Base-by-base conservation (phyloP, 805 yeast species). In the Candida silvicultrix region DNA sequence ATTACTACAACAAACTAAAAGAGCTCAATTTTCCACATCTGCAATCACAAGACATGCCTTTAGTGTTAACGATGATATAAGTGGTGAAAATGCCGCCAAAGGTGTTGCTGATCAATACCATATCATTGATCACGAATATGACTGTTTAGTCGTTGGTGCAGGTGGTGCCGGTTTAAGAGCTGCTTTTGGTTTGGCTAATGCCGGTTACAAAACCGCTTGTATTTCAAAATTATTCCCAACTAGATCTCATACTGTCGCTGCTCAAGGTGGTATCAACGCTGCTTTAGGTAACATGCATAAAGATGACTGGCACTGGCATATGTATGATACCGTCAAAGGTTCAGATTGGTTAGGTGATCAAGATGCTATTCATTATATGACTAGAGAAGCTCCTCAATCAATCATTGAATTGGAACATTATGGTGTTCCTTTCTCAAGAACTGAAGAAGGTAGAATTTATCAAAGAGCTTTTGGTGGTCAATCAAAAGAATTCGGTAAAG, bases 381-480 rank as follows among this genome's bases (percentile, higher is more conserved):
- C 99, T 48, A 83, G 89, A 67, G 98, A 92, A 73, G 99, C 99
- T 23, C 97, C 98, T 38, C 80, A 82, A 57, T 85, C 97, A 40
- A 92, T 92, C 61, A 89, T 90, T 62, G 99, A 92, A 75, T 77
- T 92, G 66, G 99, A 92, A 75, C 96, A 94, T 71, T 94, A 81
- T 69, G 99, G 99, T 75, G 95, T 94, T 58, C 99, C 99, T 50
- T 92, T 92, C 74, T 89, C 97, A 45, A 85, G 99, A 78, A 92
- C 89, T 60, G 94, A 89, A 59, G 90, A 88, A 65, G 99, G 99
- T 55, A 80, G 94, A 66, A 92, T 92, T 64, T 92, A 92, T 73
- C 99, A 92, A 76, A 85, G 99, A 74, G 99, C 99, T 42, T 92
- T 92, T 65, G 99, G 99, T 67, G 99, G 99, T 65, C 99, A 92